Evolutionary conservation across 176 grass and related monocot species (phyloP).

Genomic region (Ampelocalamus luodianensis): DNA sequence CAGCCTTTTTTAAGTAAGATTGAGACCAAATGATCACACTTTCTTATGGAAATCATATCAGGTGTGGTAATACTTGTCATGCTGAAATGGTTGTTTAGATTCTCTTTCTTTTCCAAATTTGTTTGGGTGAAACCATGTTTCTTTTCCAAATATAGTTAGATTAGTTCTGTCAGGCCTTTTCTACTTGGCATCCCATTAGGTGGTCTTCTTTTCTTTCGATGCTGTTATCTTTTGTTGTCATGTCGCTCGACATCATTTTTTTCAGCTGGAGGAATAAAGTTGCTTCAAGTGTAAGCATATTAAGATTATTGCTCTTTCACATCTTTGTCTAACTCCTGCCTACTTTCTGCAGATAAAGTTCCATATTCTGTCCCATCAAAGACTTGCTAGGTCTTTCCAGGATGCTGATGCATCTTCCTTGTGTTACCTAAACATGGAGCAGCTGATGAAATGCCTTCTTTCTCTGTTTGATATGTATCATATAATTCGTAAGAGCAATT

Average conservation of each 20-base stretch:
- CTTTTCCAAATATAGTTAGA: conserved; percentile 26
- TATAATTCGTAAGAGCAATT: conserved; percentile 50
- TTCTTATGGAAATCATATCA: conserved; percentile 2
- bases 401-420: conserved; percentile 71
- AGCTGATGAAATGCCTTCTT: conserved; percentile 84
- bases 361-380: conserved; percentile 84
- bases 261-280: conserved; percentile 24
- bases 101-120: conserved; percentile 16
- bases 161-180: conserved; percentile 32
- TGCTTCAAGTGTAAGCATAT: conserved; percentile 25
- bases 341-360: conserved; percentile 74
- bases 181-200: conserved; percentile 5
- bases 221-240: conserved; percentile 2
- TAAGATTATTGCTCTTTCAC: background rate
- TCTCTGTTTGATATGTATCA: conserved; percentile 78
- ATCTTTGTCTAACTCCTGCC: conserved; percentile 25
- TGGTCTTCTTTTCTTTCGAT: conserved; percentile 5
- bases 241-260: conserved; percentile 16
- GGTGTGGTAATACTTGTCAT: conserved; percentile 30
- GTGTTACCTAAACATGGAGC: conserved; percentile 87
- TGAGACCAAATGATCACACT: background rate
- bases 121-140: conserved; percentile 22
- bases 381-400: conserved; percentile 52
- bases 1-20: background rate
- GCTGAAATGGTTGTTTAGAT: conserved; percentile 20